A percentile compares a stretch with the other conserved stretches of the same genome.
Conservation (phyloP, 208 protist genomes). For the Trypanosoma theileri region DNA sequence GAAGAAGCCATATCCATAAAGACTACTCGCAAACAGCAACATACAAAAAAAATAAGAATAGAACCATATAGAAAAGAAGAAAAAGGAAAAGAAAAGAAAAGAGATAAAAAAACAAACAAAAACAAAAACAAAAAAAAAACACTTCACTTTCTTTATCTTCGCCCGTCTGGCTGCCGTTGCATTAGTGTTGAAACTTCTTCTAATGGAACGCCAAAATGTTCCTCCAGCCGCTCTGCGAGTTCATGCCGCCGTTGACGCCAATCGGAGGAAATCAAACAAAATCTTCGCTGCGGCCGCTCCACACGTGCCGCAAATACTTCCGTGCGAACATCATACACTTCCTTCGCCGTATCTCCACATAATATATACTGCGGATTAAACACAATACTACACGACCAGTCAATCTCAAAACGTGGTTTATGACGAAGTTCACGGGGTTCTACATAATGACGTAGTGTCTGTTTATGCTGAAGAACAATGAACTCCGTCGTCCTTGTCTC, state of each 20-base stretch:
- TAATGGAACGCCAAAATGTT: constrained; percentile 51
- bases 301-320: constrained; percentile 34
- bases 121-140: neutral
- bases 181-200: constrained; percentile 34
- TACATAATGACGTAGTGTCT: constrained; percentile 65
- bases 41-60: neutral
- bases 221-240: constrained; percentile 36
- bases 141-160: neutral
- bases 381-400: constrained; percentile 48
- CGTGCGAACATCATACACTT: too few relatives aligned
- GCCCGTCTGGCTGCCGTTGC: neutral
- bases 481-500: constrained; percentile 8
- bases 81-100: too few relatives aligned
- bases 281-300: constrained; percentile 18
- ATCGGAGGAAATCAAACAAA: constrained; percentile 31
- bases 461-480: constrained; percentile 57
- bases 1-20: too few relatives aligned
- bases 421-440: constrained; percentile 24
- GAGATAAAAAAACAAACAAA: too few relatives aligned
- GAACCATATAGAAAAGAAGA: too few relatives aligned
- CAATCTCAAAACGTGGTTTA: constrained; percentile 57
- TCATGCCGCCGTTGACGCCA: constrained; percentile 46
- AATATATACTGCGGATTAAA: constrained; percentile 37
- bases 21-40: too few relatives aligned
- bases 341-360: constrained; percentile 21